A percentile compares a stretch with the other conserved stretches of the same genome.
Evolutionary conservation across 257 asterid species (phyloP).

Genomic region (Schizonepeta tenuifolia): DNA sequence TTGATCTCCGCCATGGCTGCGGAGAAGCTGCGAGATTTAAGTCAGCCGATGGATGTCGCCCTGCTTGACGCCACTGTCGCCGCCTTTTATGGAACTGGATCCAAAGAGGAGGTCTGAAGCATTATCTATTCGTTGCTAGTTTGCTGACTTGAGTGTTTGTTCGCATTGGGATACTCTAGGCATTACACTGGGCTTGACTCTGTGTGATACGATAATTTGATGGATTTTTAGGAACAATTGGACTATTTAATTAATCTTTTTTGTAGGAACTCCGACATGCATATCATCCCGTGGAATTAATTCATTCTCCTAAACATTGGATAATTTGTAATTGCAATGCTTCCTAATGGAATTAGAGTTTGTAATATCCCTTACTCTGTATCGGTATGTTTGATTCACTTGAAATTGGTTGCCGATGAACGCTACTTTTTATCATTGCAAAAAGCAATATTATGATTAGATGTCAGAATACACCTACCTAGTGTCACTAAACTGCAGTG

Average conservation of each 20-base stretch:
- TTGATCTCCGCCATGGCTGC: conserved; percentile 67
- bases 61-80: conserved; percentile 93
- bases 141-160: not conserved
- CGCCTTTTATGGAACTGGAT: conserved; percentile 97
- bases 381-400: not conserved
- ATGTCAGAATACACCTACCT: not conserved
- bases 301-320: not conserved
- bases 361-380: not conserved
- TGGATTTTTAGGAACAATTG: conserved; percentile 16
- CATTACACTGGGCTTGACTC: conserved; percentile 5
- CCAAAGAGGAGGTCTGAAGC: conserved; percentile 85
- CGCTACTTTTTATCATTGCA: not conserved
- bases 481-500: not conserved
- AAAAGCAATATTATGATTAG: not conserved
- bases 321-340: not conserved
- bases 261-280: conserved; percentile 25
- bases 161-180: not conserved
- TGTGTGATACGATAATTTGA: conserved; percentile 9
- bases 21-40: conserved; percentile 84
- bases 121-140: not conserved
- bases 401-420: conserved; percentile 9
- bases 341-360: not conserved
- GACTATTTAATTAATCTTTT: not conserved
- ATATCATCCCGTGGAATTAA: not conserved
- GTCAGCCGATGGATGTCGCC: conserved; percentile 85